Percentiles rank a stretch among this genome's conserved stretches.
Conservation (phyloP, 495 filamentous ascomycete genomes). For the Penicillium pulvis region DNA sequence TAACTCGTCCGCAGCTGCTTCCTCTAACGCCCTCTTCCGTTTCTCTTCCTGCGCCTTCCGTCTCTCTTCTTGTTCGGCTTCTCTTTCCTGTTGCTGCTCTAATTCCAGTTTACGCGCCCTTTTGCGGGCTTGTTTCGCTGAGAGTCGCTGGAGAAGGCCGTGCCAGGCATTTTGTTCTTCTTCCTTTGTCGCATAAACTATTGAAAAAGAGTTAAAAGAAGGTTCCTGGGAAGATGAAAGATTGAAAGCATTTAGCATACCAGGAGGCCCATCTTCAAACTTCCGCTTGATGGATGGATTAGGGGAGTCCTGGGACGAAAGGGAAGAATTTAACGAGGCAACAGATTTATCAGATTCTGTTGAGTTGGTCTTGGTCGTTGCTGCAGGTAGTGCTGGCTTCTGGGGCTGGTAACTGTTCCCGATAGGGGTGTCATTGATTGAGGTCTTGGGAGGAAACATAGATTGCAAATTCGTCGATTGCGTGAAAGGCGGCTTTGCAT, state of each 20-base stretch:
- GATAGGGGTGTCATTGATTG: neutral
- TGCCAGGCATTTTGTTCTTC: slow-evolving; percentile 26
- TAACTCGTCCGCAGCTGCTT: slow-evolving; percentile 13
- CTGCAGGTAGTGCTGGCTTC: neutral
- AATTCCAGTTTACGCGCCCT: slow-evolving; percentile 18
- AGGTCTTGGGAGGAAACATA: neutral
- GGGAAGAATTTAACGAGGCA: neutral
- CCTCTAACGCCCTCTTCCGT: slow-evolving; percentile 31
- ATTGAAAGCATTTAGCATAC: neutral
- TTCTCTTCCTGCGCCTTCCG: slow-evolving; percentile 26
- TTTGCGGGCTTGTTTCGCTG: slow-evolving; percentile 12
- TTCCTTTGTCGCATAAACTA: slow-evolving; percentile 12
- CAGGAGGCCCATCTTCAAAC: neutral
- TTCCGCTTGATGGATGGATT: neutral
- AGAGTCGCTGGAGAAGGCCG: slow-evolving; percentile 10
- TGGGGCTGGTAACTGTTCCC: neutral
- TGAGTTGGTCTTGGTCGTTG: neutral
- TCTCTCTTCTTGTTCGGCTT: slow-evolving; percentile 12
- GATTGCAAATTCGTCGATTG: neutral
- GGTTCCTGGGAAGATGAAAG: neutral
- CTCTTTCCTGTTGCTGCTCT: slow-evolving; percentile 16
- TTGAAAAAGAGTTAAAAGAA: neutral
- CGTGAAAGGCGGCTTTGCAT: neutral
- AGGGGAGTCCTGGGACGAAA: neutral
- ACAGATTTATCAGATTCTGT: neutral